A percentile compares a stretch with the other conserved stretches of the same genome.
phyloP scores from a whole-genome alignment of 148 eudicot species.

The Amaranthus palmeri region DNA sequence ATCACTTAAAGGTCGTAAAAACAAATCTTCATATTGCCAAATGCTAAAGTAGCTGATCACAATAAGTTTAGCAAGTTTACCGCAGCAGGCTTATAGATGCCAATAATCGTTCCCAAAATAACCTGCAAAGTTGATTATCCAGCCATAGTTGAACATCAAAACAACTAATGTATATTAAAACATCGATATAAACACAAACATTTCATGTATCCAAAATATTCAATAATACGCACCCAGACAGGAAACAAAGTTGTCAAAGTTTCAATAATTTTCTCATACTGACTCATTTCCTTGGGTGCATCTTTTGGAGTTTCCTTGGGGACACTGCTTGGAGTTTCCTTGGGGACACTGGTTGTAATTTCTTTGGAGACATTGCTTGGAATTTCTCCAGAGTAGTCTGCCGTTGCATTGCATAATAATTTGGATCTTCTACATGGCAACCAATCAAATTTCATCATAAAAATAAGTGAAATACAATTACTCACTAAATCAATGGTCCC shows the following conservation, averaged over 20 bases:
- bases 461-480: not conserved
- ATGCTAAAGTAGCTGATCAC: not conserved
- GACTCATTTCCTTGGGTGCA: conserved; percentile 48
- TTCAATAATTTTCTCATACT: conserved; percentile 85
- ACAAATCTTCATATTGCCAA: not conserved
- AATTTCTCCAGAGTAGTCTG: conserved; percentile 74
- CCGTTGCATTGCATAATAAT: conserved; percentile 69
- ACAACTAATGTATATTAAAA: not conserved
- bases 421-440: conserved; percentile 40
- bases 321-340: conserved; percentile 51
- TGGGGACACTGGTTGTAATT: conserved; percentile 47
- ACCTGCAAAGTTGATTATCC: conserved; percentile 44
- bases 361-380: conserved; percentile 42
- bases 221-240: conserved; percentile 63
- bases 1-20: conserved; percentile 9
- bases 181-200: not conserved
- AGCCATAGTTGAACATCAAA: conserved; percentile 6
- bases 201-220: not conserved
- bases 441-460: conserved; percentile 5
- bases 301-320: conserved; percentile 66
- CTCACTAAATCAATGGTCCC: not conserved
- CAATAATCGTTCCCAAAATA: conserved; percentile 76
- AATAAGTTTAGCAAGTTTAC: conserved; percentile 33
- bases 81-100: conserved; percentile 88
- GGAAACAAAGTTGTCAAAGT: conserved; percentile 95